Conservation (phyloP, 306 rosid species). For the Abrus precatorius region DNA sequence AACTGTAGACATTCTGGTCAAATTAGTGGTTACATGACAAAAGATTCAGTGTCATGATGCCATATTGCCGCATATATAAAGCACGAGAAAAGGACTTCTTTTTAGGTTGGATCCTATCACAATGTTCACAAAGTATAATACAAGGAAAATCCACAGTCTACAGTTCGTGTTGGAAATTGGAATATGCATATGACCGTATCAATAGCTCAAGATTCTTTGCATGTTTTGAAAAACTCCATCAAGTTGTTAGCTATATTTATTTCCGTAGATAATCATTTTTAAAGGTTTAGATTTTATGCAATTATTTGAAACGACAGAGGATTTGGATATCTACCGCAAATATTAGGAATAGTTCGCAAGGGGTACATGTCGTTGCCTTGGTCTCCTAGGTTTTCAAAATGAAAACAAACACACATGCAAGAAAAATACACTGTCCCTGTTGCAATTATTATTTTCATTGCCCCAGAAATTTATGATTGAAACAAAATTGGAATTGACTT, state of each 20-base stretch:
- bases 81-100: constrained; percentile 30
- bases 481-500: background rate
- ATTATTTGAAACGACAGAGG: background rate
- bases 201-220: background rate
- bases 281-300: background rate
- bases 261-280: background rate
- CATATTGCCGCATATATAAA: background rate
- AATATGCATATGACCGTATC: constrained; percentile 12
- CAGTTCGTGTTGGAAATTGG: constrained; percentile 30
- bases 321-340: background rate
- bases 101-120: constrained; percentile 46
- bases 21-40: constrained; percentile 11
- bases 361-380: no score
- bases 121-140: background rate
- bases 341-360: no score
- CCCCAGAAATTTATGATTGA: background rate
- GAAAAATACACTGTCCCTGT: background rate
- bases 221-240: background rate
- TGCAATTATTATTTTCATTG: background rate
- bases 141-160: background rate
- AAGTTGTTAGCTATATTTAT: background rate
- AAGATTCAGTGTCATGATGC: constrained; percentile 42
- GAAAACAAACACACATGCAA: background rate
- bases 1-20: background rate
- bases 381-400: no score